Conservation (phyloP, 495 filamentous ascomycete species). For the Neurospora sp. region DNA sequence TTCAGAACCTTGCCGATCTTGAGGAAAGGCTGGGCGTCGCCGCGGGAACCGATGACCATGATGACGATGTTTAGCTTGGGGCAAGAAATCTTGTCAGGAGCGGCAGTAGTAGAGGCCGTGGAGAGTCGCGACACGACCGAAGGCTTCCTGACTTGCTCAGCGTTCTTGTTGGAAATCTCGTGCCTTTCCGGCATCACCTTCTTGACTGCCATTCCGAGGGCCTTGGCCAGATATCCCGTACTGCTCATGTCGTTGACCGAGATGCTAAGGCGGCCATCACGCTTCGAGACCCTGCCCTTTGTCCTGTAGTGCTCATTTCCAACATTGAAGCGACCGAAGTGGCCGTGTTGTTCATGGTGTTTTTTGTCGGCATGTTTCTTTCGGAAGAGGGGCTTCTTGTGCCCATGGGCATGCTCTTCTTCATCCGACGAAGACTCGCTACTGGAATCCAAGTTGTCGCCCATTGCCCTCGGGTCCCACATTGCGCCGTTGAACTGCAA, state of each 20-base stretch:
- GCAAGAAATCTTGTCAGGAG: slow-evolving; percentile 8
- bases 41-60: slow-evolving; percentile 67
- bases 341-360: slow-evolving; percentile 8
- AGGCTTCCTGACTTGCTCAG: slow-evolving; percentile 1
- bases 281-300: slow-evolving; percentile 53
- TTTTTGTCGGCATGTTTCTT: slow-evolving; percentile 7
- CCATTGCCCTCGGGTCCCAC: background rate
- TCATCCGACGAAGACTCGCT: slow-evolving; percentile 20
- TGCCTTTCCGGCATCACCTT: slow-evolving; percentile 21
- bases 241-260: slow-evolving; percentile 58
- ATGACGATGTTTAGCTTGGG: slow-evolving; percentile 67
- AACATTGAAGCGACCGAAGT: slow-evolving; percentile 40
- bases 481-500: slow-evolving; percentile 9
- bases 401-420: background rate
- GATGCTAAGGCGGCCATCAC: slow-evolving; percentile 61
- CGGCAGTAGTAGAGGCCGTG: slow-evolving; percentile 7
- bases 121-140: slow-evolving; percentile 13
- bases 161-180: background rate
- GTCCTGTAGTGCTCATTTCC: slow-evolving; percentile 55
- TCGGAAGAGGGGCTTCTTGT: background rate
- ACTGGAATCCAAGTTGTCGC: slow-evolving; percentile 11
- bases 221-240: slow-evolving; percentile 57
- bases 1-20: slow-evolving; percentile 55
- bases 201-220: slow-evolving; percentile 48
- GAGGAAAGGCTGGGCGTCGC: slow-evolving; percentile 72